Evolutionary conservation across 352 stramenopile genomes (phyloP).

Genomic region (Stramenopiles sp.): DNA sequence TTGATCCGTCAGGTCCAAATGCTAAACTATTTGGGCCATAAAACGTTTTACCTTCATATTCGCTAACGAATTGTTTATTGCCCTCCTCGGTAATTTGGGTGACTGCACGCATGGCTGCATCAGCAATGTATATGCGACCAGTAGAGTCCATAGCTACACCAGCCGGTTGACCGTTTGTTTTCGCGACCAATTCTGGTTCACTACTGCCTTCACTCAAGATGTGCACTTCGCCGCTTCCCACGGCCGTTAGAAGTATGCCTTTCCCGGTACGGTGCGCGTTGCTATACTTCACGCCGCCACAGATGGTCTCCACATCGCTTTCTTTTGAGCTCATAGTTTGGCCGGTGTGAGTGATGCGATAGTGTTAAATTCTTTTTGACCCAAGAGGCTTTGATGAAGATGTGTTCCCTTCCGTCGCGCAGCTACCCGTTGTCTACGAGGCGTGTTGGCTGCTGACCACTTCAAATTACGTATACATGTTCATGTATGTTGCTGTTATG

Average conservation of each 20-base stretch:
- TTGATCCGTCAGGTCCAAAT: slow-evolving; percentile 33
- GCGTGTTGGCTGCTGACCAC: no score
- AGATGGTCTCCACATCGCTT: not conserved
- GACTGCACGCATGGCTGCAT: slow-evolving; percentile 45
- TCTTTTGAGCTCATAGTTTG: not conserved
- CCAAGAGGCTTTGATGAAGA: no score
- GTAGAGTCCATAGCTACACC: slow-evolving; percentile 40
- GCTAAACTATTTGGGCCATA: slow-evolving; percentile 38
- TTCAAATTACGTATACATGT: no score
- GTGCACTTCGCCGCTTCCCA: not conserved
- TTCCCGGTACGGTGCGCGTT: not conserved
- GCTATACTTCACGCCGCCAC: not conserved
- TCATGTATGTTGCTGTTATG: no score
- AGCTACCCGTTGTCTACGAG: no score
- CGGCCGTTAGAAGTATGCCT: not conserved
- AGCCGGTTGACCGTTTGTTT: slow-evolving; percentile 42
- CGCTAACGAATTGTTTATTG: slow-evolving; percentile 46
- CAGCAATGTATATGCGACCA: slow-evolving; percentile 40
- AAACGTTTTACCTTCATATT: slow-evolving; percentile 53
- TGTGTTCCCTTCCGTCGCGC: no score
- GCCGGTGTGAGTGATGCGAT: no score
- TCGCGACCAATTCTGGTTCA: slow-evolving; percentile 25
- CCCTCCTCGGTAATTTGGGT: slow-evolving; percentile 31
- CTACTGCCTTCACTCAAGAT: not conserved
- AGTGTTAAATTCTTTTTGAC: no score